Base-by-base conservation (phyloP, 805 yeast genomes). In the Starmerella floris region DNA sequence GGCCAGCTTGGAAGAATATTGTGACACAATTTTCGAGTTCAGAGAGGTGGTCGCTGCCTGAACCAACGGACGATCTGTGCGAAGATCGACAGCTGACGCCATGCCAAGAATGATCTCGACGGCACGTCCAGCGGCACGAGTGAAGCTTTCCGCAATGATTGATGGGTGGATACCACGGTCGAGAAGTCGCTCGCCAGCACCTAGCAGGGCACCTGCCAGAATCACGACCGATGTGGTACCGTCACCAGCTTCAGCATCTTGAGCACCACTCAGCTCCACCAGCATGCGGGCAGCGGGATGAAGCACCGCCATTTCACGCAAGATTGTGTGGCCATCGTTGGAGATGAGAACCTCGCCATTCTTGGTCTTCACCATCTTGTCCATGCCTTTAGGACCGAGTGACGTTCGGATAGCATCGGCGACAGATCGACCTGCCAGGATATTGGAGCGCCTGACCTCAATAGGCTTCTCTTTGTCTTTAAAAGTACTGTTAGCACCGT, bases 181-280 rank as follows among this genome's bases (percentile, higher is more conserved):
- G 55, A 91, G 72, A 46, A 91, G 69, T 60, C 79, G 79, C 55
- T 91, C 98, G 42, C 97, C 94, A 16, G 98, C 98, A 25, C 88
- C 94, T 42, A 91, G 68, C 38, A 91, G 65, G 4, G 96, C 88
- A 30, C 98, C 99, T 5, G 96, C 83, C 49, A 91, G 69, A 42
- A 91, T 88, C 23, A 93, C 98, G 26, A 91, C 98, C 2, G 95
- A 79, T 0, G 99, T 91, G 27, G 99, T 91, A 51, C 99, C 99
- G 61, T 91, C 99, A 43, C 99, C 99, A n/a, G 97, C 98, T 63
- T 87, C 99, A 30, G 87, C 81, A 56, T 91, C 99, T 65, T 91
- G 99, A 1, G 98, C 97, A 33, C 87, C 95, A 46, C 94, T 80
- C 23, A 91, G 83, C 60, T 91, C 97, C 35, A 91, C 98, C n/a